These are phyloP conservation scores for Lagerstroemia speciosa DNA, from an alignment of 345 rosid genomes.

Conservation along the genomic window DNA sequence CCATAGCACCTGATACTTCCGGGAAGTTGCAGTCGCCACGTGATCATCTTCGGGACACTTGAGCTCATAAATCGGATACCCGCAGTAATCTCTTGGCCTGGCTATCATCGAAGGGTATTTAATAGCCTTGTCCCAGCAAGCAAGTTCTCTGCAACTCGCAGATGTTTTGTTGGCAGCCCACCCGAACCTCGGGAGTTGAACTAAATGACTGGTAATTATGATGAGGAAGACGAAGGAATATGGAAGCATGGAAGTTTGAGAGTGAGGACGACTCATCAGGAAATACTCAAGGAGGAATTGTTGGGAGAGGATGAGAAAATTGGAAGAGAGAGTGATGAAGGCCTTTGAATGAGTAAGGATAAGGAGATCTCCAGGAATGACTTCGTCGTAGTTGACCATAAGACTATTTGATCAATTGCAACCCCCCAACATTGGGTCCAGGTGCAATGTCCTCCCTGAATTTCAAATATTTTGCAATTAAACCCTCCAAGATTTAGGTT, in stretches of 20 bases:
- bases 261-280: not conserved
- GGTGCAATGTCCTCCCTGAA: too few relatives aligned
- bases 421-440: too few relatives aligned
- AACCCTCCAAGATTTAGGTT: too few relatives aligned
- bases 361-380: not conserved
- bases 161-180: not conserved
- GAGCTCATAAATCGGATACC: slow-evolving; percentile 10
- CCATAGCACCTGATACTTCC: slow-evolving; percentile 5
- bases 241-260: not conserved
- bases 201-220: not conserved
- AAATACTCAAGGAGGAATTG: not conserved
- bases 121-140: not conserved
- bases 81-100: slow-evolving; percentile 8
- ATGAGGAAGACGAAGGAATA: not conserved
- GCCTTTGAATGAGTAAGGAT: not conserved
- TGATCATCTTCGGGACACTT: slow-evolving; percentile 6
- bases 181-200: not conserved
- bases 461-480: too few relatives aligned
- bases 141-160: too few relatives aligned
- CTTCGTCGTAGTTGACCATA: not conserved
- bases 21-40: not conserved
- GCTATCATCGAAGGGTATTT: slow-evolving; percentile 17
- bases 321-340: not conserved
- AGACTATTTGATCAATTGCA: too few relatives aligned
- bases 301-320: not conserved